Evolutionary conservation across 805 yeast species (phyloP).

Genomic region (Kuraishia ogatae): DNA sequence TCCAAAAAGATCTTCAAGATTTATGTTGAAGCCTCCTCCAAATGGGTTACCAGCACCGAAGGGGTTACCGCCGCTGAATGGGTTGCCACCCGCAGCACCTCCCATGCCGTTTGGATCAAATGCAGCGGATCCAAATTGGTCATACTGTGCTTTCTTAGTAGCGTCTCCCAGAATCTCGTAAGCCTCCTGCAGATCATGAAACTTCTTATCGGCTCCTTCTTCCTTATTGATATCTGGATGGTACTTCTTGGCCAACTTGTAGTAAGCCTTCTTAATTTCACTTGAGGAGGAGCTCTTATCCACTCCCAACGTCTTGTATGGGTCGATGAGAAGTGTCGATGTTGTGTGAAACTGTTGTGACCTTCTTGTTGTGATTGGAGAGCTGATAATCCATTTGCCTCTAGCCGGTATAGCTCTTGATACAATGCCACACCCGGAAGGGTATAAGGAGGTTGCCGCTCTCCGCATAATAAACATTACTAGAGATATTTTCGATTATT

Average conservation of each 20-base stretch:
- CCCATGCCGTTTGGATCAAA: slow-evolving; percentile 58
- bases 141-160: slow-evolving; percentile 79
- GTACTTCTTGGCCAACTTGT: slow-evolving; percentile 83
- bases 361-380: neutral
- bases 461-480: neutral
- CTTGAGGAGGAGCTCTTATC: slow-evolving; percentile 58
- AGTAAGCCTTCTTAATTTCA: slow-evolving; percentile 93
- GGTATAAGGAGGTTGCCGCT: neutral
- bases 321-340: slow-evolving; percentile 42
- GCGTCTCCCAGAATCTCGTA: slow-evolving; percentile 87
- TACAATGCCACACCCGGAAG: neutral
- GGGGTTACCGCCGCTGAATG: slow-evolving; percentile 32
- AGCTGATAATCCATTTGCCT: neutral
- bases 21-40: slow-evolving; percentile 23
- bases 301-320: slow-evolving; percentile 80
- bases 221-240: slow-evolving; percentile 98
- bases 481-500: neutral
- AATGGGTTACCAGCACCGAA: slow-evolving; percentile 19
- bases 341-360: slow-evolving; percentile 34
- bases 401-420: neutral
- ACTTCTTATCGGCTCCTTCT: slow-evolving; percentile 75
- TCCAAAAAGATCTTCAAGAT: slow-evolving; percentile 54
- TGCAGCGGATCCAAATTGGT: slow-evolving; percentile 85
- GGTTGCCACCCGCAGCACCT: slow-evolving; percentile 40
- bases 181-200: slow-evolving; percentile 90